Percentiles rank a stretch among this genome's conserved stretches.
These are phyloP conservation scores for Secale cereale DNA, from an alignment of 176 grass and related monocot species.

Conservation along the genomic window DNA sequence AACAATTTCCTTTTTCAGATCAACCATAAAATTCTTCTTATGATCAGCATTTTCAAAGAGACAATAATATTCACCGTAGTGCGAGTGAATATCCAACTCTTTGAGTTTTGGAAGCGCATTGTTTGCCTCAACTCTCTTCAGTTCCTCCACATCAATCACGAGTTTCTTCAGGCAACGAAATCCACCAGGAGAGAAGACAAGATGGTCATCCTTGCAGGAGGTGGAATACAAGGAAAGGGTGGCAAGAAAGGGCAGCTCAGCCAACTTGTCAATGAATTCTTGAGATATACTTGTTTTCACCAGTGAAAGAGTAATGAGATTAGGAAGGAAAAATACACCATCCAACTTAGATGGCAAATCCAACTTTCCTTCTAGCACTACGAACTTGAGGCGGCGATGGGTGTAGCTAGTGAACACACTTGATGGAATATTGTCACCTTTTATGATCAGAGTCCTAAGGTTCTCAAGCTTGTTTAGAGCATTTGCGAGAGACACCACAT, in stretches of 20 bases:
- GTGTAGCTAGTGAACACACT: slow-evolving; percentile 9
- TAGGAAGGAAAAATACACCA: neutral
- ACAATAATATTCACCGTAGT: too few species aligned
- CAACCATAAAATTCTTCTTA: too few species aligned
- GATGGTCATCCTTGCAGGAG: neutral
- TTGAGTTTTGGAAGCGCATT: neutral
- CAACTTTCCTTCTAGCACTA: slow-evolving; percentile 6
- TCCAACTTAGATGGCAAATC: neutral
- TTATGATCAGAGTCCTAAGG: slow-evolving; percentile 7
- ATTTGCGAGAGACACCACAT: neutral
- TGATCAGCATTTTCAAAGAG: too few species aligned
- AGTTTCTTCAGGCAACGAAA: slow-evolving; percentile 11
- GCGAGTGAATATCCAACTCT: neutral
- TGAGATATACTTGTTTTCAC: slow-evolving; percentile 9
- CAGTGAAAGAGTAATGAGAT: slow-evolving; percentile 12
- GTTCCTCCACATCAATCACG: neutral
- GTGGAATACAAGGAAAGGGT: neutral
- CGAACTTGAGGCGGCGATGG: neutral
- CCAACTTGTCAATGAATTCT: neutral
- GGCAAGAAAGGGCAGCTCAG: slow-evolving; percentile 14
- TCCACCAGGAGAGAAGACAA: neutral
- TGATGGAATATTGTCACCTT: neutral
- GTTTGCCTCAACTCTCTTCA: neutral
- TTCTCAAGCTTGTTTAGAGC: slow-evolving; percentile 4
- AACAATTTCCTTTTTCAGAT: too few species aligned